These are phyloP conservation scores for Nicotiana paniculata DNA, from an alignment of 257 asterid genomes.

Conservation along the genomic window DNA sequence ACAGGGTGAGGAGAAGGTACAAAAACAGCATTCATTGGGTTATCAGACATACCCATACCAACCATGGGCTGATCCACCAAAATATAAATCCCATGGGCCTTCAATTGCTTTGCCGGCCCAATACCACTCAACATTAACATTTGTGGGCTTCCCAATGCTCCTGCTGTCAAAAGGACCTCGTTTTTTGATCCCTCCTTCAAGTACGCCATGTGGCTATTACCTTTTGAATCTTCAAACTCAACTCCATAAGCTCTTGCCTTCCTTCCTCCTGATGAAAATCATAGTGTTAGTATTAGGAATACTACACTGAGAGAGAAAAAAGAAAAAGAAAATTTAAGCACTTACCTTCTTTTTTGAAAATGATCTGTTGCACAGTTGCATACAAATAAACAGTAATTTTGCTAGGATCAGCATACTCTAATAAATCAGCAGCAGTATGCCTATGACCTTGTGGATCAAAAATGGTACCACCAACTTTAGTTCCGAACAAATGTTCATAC, in stretches of 20 bases:
- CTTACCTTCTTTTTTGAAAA: conserved; percentile 41
- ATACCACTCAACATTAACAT: conserved; percentile 66
- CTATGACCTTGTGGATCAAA: conserved; percentile 60
- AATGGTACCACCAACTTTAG: conserved; percentile 64
- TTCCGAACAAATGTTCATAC: conserved; percentile 56
- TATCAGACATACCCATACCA: conserved; percentile 77
- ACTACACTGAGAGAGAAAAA: no score
- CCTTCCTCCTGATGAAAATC: not conserved
- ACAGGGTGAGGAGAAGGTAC: conserved; percentile 50
- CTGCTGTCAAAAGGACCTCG: conserved; percentile 65
- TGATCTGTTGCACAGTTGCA: conserved; percentile 48
- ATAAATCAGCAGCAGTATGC: conserved; percentile 75
- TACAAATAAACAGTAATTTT: conserved; percentile 41
- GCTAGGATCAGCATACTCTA: conserved; percentile 52
- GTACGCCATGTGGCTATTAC: conserved; percentile 41
- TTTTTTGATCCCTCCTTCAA: conserved; percentile 26
- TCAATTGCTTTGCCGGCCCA: conserved; percentile 26
- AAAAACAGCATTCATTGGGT: conserved; percentile 61
- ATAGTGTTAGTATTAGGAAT: not conserved
- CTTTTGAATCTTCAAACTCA: conserved; percentile 40
- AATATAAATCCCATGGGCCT: conserved; percentile 16
- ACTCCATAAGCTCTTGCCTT: conserved; percentile 56
- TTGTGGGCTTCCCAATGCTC: conserved; percentile 91
- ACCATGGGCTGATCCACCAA: conserved; percentile 45
- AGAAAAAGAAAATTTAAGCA: not conserved